Evolutionary conservation across 129 eudicot genomes (phyloP), one percentile per base, ranked within the genome.

Genomic region (Solidago caesia): DNA sequence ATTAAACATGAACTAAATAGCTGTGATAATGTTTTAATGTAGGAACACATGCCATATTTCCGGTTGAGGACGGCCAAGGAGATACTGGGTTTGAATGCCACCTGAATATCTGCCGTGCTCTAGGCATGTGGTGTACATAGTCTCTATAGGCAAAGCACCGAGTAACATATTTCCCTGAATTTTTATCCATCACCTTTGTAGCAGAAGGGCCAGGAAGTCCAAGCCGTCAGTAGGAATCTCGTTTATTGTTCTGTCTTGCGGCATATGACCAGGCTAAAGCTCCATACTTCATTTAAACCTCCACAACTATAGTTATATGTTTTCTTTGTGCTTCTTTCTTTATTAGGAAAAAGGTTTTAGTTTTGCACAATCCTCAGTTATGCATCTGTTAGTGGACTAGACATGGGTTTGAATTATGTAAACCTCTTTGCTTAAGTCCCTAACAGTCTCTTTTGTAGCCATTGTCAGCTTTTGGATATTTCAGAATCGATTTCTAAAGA

Each of bases 41-140:
- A 92, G 98, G 87, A 87, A 61, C 71, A 92, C 70, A 92, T 92
- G 98, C 96, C 90, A 4, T 92, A 92, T 80, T 92, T 92, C 67
- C 84, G 98, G 68, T 39, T 1, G 61, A 89, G 98, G 78, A 92
- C 95, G 16, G 96, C 89, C 45, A 92, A 89, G 85, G 98, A 89
- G 84, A 89, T 89, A 60, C 69, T 92, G 86, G 77, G 76, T 68
- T 68, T 89, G 66, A 86, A 71, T 76, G 96, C 96, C 2, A 89
- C 89, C 55, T 90, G 77, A 70, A 66, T 67, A 41, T 44, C 8
- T 44, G 63, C 43, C n/a, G 7, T 12, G 48, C 11, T 64, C 9
- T 58, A 72, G 62, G 72, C 66, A 52, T 48, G 69, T 70, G 75
- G 70, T 78, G 77, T 78, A 71, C 49, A 78, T 71, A 70, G 15